Base-by-base conservation (phyloP, 2,329 filamentous ascomycete species). In the Venturia asperata region DNA sequence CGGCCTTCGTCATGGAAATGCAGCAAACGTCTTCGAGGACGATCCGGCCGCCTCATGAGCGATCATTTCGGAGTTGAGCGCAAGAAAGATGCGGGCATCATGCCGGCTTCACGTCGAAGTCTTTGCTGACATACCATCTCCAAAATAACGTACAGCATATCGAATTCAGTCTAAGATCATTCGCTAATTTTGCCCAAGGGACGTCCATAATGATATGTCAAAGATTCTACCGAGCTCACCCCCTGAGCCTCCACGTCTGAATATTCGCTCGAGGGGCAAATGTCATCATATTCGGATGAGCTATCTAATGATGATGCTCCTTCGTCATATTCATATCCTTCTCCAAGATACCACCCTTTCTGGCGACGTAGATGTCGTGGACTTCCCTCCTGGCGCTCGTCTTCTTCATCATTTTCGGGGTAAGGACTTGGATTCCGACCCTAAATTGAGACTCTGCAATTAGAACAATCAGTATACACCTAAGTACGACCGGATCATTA, bases 271-370 rank as follows among this genome's bases (percentile, higher is more conserved):
- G 47, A 27, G 15, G 21, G 13, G 47, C 47, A 15, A 13, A 27
- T 15, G 21, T 52, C 47, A 52, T 15, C 47, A 52, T 52, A 52
- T 6, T 52, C 21, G 24, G 47, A 15, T 41, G 39, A 52, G 21
- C 11, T 17, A 4, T 27, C 15, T 41, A 15, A 21, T 52, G 47
- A 21, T 21, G 47, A 52, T 52, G 47, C 21, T 52, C 47, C 30
- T 9, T 15, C 30, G 13, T 27, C 52, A 58, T 58, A n/a, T n/a
- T 58, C 19, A n/a, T 37, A n/a, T 30, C 15, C 52, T 4, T 58
- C 52, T 37, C 52, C 52, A 37, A 58, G 52, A 58, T 58, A 58
- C 27, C 30, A 58, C 21, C 52, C 52, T 37, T 37, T 58, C 52
- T 58, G 52, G 52, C 52, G 30, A 21, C 52, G 30, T 9, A 58